phyloP scores from a whole-genome alignment of 2,329 filamentous ascomycete genomes.

The Myotisia sp. region DNA sequence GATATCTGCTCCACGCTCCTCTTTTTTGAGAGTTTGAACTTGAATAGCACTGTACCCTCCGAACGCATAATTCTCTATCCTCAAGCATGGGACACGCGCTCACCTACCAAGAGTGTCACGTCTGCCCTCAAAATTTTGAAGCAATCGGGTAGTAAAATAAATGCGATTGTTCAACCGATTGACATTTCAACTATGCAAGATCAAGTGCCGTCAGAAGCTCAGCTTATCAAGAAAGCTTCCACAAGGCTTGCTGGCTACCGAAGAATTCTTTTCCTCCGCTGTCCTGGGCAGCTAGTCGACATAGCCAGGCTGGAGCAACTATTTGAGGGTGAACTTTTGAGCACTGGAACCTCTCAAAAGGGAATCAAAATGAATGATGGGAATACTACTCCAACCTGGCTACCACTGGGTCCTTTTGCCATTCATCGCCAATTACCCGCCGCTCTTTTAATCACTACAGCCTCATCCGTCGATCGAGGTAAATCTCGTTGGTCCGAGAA shows the following conservation, averaged over 20 bases:
- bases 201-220: conserved; percentile 8
- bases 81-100: conserved; percentile 28
- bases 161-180: conserved; percentile 29
- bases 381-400: conserved; percentile 3
- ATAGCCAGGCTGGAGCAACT: conserved; percentile 25
- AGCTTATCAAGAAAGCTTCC: conserved; percentile 15
- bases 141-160: conserved; percentile 26
- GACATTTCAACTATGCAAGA: conserved; percentile 21
- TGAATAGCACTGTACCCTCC: conserved; percentile 22
- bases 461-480: background rate
- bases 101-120: conserved; percentile 16
- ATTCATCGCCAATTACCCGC: conserved; percentile 7
- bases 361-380: background rate
- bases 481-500: background rate
- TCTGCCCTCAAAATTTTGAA: conserved; percentile 26
- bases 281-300: conserved; percentile 28
- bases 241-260: conserved; percentile 31
- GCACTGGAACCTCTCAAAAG: conserved; percentile 16
- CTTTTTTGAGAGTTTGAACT: conserved; percentile 29
- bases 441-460: conserved; percentile 6
- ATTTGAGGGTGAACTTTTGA: too few species aligned
- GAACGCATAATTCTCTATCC: conserved; percentile 36
- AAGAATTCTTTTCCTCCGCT: conserved; percentile 30
- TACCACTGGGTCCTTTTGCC: conserved; percentile 5
- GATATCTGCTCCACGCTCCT: conserved; percentile 33